phyloP scores from a whole-genome alignment of 2,329 filamentous ascomycete genomes.

The Chaetomiaceae sp. region DNA sequence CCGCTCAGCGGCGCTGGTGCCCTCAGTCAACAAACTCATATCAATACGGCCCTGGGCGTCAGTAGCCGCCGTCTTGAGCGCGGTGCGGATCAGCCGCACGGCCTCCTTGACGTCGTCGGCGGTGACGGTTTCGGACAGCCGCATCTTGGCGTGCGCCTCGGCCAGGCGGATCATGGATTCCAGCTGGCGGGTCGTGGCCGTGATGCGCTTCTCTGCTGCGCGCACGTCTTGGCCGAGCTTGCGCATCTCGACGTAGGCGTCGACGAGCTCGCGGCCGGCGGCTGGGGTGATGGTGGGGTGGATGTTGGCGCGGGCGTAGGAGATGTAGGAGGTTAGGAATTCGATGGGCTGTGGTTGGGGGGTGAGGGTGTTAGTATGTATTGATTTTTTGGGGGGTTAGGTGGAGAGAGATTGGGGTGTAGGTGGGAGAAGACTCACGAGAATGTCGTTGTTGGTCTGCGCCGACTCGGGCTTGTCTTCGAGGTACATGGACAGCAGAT shows the following conservation, averaged over 20 bases:
- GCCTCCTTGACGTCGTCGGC: constrained; percentile 82
- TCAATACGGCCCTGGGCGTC: constrained; percentile 91
- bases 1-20: constrained; percentile 83
- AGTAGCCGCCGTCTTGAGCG: constrained; percentile 95
- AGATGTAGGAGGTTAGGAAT: constrained; percentile 95
- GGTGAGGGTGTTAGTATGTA: too few species aligned
- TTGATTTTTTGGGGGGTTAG: too few species aligned
- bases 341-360: constrained; percentile 65
- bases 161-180: constrained; percentile 97
- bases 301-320: constrained; percentile 82
- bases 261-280: constrained; percentile 77
- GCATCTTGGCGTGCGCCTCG: constrained; percentile 98
- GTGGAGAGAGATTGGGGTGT: background rate
- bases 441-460: constrained; percentile 65
- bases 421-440: constrained; percentile 53
- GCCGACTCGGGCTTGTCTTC: constrained; percentile 91
- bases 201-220: constrained; percentile 89
- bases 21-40: constrained; percentile 92
- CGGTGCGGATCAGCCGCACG: constrained; percentile 85
- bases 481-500: constrained; percentile 92
- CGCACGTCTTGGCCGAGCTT: constrained; percentile 85
- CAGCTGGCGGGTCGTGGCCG: constrained; percentile 90
- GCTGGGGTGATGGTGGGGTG: constrained; percentile 76
- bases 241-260: constrained; percentile 90
- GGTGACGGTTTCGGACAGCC: constrained; percentile 70